These are phyloP conservation scores for Fusarium sp. DNA, from an alignment of 2,329 filamentous ascomycete species.

Conservation along the genomic window DNA sequence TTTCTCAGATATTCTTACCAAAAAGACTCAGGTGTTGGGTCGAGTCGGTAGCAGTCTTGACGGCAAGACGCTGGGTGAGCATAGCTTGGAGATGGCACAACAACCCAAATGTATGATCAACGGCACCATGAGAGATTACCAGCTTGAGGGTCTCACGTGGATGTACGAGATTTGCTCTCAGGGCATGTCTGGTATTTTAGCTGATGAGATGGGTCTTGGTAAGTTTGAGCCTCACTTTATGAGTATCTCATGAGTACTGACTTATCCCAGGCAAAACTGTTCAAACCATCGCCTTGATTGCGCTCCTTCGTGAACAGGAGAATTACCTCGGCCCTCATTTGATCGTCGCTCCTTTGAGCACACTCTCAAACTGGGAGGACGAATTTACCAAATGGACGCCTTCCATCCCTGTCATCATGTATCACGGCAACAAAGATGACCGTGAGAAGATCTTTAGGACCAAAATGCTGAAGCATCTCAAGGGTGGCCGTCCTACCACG, in stretches of 20 bases:
- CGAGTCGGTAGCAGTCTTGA: slow-evolving; percentile 70
- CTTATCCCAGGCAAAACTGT: slow-evolving; percentile 78
- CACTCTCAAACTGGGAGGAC: slow-evolving; percentile 93
- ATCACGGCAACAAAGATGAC: slow-evolving; percentile 85
- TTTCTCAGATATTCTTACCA: slow-evolving; percentile 71
- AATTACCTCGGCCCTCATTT: slow-evolving; percentile 86
- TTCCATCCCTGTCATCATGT: slow-evolving; percentile 86
- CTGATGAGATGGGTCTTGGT: slow-evolving; percentile 92
- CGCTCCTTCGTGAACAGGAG: slow-evolving; percentile 87
- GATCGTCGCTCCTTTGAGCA: slow-evolving; percentile 90
- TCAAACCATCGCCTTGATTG: slow-evolving; percentile 88
- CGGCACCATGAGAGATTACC: slow-evolving; percentile 93
- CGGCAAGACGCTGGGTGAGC: slow-evolving; percentile 68
- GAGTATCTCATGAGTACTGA: slow-evolving; percentile 2
- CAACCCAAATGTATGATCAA: slow-evolving; percentile 88
- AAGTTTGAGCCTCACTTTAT: slow-evolving; percentile 22
- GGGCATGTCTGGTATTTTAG: slow-evolving; percentile 89
- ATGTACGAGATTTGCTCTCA: slow-evolving; percentile 85
- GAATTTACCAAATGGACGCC: slow-evolving; percentile 94
- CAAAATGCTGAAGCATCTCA: slow-evolving; percentile 76
- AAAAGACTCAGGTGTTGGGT: slow-evolving; percentile 71
- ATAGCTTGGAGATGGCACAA: slow-evolving; percentile 80
- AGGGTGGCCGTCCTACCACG: slow-evolving; percentile 64
- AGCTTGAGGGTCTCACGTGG: slow-evolving; percentile 95
- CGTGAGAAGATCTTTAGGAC: slow-evolving; percentile 79